These are phyloP conservation scores for Yamadazyma blattariae DNA, from an alignment of 1,139 yeast genomes.

Conservation along the genomic window DNA sequence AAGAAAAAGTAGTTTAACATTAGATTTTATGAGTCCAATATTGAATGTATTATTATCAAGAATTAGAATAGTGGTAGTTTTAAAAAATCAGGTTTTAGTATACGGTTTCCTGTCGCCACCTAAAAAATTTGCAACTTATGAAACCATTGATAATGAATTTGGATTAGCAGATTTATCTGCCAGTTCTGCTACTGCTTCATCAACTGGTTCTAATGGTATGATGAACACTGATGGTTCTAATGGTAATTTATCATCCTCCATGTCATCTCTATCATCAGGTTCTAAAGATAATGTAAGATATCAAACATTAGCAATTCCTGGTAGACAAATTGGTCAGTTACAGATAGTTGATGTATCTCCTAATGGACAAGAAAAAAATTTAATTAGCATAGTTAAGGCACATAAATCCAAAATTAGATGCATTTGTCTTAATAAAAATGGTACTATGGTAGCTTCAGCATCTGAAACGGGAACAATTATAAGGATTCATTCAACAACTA, in stretches of 20 bases:
- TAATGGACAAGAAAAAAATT: constrained; percentile 56
- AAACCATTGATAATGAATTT: constrained; percentile 63
- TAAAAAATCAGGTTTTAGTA: constrained; percentile 64
- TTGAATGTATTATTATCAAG: constrained; percentile 73
- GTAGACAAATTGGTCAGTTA: constrained; percentile 67
- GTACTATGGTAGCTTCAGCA: constrained; percentile 82
- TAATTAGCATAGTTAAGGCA: constrained; percentile 76
- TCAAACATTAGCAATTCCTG: constrained; percentile 72
- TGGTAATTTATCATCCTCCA: constrained; percentile 13
- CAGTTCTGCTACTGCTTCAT: constrained; percentile 11
- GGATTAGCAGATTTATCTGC: constrained; percentile 70
- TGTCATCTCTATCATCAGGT: constrained; percentile 15
- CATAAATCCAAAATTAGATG: constrained; percentile 72
- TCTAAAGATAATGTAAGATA: constrained; percentile 25
- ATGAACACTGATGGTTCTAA: constrained; percentile 7
- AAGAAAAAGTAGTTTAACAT: constrained; percentile 65
- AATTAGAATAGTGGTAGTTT: constrained; percentile 68
- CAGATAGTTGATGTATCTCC: constrained; percentile 72
- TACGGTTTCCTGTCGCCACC: constrained; percentile 85
- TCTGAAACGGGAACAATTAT: constrained; percentile 86
- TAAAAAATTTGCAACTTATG: constrained; percentile 62
- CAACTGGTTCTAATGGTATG: constrained; percentile 2
- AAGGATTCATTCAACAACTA: constrained; percentile 71
- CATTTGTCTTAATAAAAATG: constrained; percentile 66
- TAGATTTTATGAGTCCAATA: constrained; percentile 76